phyloP scores from a whole-genome alignment of 768 basidiomycete species.

The Cyclocybe cylindracea region DNA sequence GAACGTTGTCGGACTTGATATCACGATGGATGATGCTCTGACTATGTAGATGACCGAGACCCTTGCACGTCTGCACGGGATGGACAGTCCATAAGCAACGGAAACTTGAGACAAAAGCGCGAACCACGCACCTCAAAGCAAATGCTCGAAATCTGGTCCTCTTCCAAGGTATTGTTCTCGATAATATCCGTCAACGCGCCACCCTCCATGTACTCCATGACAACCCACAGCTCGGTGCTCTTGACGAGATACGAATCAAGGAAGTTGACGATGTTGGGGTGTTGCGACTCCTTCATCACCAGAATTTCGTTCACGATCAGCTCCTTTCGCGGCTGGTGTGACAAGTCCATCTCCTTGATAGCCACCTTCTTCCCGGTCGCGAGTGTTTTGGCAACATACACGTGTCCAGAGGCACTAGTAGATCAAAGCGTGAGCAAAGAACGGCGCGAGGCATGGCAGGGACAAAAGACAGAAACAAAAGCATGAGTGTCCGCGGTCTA shows the following conservation, averaged over 20 bases:
- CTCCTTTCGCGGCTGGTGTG: conserved; percentile 95
- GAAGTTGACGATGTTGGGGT: conserved; percentile 97
- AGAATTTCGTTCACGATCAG: conserved; percentile 97
- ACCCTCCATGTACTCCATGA: conserved; percentile 99
- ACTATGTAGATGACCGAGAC: conserved; percentile 88
- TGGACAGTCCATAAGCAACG: neutral
- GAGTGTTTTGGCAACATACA: conserved; percentile 94
- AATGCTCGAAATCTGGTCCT: conserved; percentile 94
- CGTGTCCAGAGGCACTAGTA: conserved; percentile 90
- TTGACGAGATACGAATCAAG: conserved; percentile 88
- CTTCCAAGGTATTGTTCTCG: conserved; percentile 93
- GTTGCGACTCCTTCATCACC: conserved; percentile 98
- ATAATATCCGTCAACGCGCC: conserved; percentile 97
- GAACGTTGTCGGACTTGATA: conserved; percentile 96
- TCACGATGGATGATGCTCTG: conserved; percentile 96
- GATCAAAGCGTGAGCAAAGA: neutral
- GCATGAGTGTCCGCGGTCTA: neutral
- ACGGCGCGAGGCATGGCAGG: neutral
- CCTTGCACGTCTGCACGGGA: conserved; percentile 81
- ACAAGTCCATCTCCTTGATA: conserved; percentile 98
- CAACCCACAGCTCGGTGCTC: conserved; percentile 91
- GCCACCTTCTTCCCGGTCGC: conserved; percentile 86
- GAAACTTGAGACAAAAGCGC: conserved; percentile 2
- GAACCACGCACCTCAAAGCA: conserved; percentile 73
- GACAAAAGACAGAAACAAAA: conserved; percentile 11